These are phyloP conservation scores for Zanthoxylum bungeanum DNA, from an alignment of 345 rosid genomes.

Conservation along the genomic window DNA sequence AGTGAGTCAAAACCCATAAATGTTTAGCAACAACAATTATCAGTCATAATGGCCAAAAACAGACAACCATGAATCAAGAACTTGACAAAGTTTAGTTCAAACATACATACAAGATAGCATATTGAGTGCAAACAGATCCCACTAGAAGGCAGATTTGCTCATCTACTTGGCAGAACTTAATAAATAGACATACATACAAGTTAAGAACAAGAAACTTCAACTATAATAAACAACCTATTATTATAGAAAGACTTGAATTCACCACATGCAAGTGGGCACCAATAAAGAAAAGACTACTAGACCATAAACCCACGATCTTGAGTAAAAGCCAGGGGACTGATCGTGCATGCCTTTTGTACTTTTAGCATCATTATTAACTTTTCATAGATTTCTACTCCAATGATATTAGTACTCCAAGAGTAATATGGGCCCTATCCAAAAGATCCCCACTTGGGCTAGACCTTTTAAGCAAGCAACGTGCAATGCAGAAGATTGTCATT, in stretches of 20 bases:
- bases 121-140: neutral
- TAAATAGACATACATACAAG: neutral
- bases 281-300: neutral
- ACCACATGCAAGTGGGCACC: neutral
- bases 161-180: neutral
- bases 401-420: neutral
- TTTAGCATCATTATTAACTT: neutral
- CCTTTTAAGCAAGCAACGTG: neutral
- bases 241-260: too few species aligned
- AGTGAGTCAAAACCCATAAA: conserved; percentile 13
- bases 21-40: neutral
- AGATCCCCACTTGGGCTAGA: neutral
- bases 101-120: neutral
- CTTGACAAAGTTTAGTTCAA: neutral
- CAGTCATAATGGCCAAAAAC: neutral
- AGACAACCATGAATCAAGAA: neutral
- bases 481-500: neutral
- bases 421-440: neutral
- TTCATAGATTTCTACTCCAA: neutral
- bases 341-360: neutral
- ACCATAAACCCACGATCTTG: neutral
- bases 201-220: neutral
- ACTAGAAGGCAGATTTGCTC: neutral
- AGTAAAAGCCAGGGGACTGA: neutral
- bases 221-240: neutral